Percentiles rank a stretch among this genome's conserved stretches.
These are phyloP conservation scores for Fragaria iinumae DNA, from an alignment of 306 rosid genomes.

Conservation along the genomic window DNA sequence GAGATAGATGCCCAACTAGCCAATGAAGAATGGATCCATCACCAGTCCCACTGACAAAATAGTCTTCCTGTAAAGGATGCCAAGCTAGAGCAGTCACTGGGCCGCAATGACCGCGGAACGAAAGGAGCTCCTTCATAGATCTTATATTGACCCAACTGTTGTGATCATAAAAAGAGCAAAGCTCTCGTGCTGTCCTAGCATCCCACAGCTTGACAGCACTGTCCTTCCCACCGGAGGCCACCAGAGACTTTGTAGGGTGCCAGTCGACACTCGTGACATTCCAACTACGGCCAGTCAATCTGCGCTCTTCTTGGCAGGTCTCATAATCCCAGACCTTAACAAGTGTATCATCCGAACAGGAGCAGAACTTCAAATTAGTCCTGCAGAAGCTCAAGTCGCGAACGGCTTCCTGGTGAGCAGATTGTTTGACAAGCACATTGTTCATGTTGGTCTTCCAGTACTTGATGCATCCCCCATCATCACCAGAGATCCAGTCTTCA, in stretches of 20 bases:
- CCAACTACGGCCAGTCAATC: too few species aligned
- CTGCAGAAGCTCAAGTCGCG: conserved; percentile 91
- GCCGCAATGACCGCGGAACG: conserved; percentile 90
- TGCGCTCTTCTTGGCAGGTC: too few species aligned
- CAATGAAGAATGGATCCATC: conserved; percentile 96
- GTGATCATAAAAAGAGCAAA: too few species aligned
- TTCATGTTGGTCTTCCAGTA: conserved; percentile 98
- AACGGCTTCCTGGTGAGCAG: conserved; percentile 95
- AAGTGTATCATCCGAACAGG: conserved; percentile 90
- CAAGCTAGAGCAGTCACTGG: conserved; percentile 94
- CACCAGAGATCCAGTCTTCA: conserved; percentile 98
- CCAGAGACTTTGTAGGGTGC: too few species aligned
- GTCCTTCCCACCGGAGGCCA: too few species aligned
- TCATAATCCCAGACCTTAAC: conserved; percentile 98
- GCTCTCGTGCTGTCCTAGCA: too few species aligned
- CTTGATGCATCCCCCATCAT: conserved; percentile 94
- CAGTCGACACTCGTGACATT: too few species aligned
- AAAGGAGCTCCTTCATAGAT: conserved; percentile 95
- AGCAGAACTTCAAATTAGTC: conserved; percentile 93
- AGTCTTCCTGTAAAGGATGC: conserved; percentile 92
- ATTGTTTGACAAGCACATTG: conserved; percentile 83
- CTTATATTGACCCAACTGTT: conserved; percentile 77
- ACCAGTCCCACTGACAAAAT: conserved; percentile 92
- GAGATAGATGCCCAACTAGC: conserved; percentile 94
- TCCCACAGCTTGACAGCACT: too few species aligned